Evolutionary conservation across 306 rosid genomes (phyloP).

Genomic region (Potentilla sterilis): DNA sequence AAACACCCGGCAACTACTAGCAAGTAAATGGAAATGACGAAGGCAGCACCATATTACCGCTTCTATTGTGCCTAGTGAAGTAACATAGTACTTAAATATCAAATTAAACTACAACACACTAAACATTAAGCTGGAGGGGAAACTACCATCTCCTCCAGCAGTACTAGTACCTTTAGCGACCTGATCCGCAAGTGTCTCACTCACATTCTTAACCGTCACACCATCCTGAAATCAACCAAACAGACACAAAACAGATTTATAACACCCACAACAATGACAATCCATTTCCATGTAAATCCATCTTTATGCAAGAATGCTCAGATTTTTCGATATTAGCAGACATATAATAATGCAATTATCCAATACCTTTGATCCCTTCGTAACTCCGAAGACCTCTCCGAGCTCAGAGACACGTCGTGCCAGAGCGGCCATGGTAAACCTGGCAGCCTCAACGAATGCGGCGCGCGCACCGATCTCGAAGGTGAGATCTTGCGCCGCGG

Average conservation of each 20-base stretch:
- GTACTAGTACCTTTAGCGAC: constrained; percentile 51
- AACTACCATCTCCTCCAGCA: constrained; percentile 84
- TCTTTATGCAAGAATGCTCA: too few species aligned
- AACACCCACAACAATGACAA: neutral
- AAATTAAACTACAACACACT: neutral
- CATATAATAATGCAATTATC: neutral
- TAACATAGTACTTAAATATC: neutral
- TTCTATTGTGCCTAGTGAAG: too few species aligned
- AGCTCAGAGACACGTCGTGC: neutral
- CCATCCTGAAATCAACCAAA: constrained; percentile 58
- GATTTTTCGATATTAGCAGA: neutral
- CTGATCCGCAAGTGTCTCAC: constrained; percentile 80
- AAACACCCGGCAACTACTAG: neutral
- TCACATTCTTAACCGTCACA: constrained; percentile 77
- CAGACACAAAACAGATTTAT: neutral
- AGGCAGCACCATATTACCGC: too few species aligned
- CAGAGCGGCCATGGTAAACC: constrained; percentile 43
- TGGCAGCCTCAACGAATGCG: constrained; percentile 82
- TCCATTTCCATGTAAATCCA: too few species aligned
- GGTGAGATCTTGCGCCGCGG: constrained; percentile 61
- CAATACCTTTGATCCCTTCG: constrained; percentile 84
- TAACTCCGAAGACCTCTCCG: neutral
- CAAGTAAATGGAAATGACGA: neutral
- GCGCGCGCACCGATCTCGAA: constrained; percentile 87
- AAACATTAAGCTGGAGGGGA: too few species aligned